Percentiles rank a stretch among this genome's conserved stretches.
Evolutionary conservation across 805 yeast species (phyloP).

Genomic region (Scheffersomyces lignosus): DNA sequence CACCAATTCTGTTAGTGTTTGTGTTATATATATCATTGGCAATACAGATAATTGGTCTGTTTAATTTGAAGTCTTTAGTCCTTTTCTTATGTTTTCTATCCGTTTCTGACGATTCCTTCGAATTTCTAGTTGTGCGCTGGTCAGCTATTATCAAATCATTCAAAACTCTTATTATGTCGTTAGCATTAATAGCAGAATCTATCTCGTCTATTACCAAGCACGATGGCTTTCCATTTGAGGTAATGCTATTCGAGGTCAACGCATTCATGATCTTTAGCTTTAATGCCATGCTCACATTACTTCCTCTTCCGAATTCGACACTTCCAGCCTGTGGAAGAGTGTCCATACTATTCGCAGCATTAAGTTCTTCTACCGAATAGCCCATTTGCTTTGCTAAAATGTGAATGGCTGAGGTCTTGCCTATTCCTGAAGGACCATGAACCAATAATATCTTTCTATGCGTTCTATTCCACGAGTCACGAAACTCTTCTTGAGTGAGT

Average conservation of each 20-base stretch:
- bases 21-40: conserved; percentile 82
- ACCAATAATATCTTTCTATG: conserved; percentile 64
- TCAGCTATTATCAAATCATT: conserved; percentile 67
- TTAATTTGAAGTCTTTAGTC: conserved; percentile 43
- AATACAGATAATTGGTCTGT: conserved; percentile 86
- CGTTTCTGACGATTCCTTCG: conserved; percentile 2
- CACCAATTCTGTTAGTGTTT: conserved; percentile 16
- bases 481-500: conserved; percentile 5
- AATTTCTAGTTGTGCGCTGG: conserved; percentile 41
- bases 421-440: conserved; percentile 93
- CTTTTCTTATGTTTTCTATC: conserved; percentile 26
- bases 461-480: conserved; percentile 37
- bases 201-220: conserved; percentile 88
- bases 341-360: conserved; percentile 59
- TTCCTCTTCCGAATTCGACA: conserved; percentile 7
- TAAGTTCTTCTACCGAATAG: conserved; percentile 76
- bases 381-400: conserved; percentile 81
- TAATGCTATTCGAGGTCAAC: conserved; percentile 54
- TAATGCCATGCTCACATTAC: conserved; percentile 29
- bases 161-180: conserved; percentile 43
- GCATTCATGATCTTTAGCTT: conserved; percentile 50
- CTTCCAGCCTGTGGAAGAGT: conserved; percentile 25
- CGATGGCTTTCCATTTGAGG: conserved; percentile 71
- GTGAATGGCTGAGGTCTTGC: conserved; percentile 89
- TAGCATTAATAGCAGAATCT: conserved; percentile 49